Percentiles rank a stretch among this genome's conserved stretches.
Evolutionary conservation across 257 asterid genomes (phyloP).

Genomic region (Lycium barbarum): DNA sequence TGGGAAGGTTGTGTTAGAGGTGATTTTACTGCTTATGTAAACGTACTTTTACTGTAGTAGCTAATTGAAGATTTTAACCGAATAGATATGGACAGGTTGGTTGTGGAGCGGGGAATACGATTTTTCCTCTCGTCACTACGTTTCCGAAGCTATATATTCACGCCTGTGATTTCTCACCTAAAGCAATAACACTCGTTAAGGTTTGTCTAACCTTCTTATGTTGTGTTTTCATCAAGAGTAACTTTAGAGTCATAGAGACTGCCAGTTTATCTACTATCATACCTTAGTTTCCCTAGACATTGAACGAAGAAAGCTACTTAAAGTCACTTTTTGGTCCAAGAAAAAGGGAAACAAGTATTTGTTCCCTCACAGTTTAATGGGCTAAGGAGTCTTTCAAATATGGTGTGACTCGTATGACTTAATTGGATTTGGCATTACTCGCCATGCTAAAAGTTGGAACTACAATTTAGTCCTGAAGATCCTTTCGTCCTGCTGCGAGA

Average conservation of each 20-base stretch:
- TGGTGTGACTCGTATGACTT: not conserved
- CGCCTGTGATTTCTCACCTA: constrained; percentile 81
- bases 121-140: constrained; percentile 71
- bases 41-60: not conserved
- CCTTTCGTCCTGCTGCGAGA: no score
- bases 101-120: constrained; percentile 84
- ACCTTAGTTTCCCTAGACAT: not conserved
- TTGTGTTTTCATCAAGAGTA: not conserved
- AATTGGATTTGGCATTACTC: not conserved
- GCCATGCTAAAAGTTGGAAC: not conserved
- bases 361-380: not conserved
- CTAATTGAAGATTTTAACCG: not conserved
- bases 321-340: not conserved
- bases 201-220: constrained; percentile 42
- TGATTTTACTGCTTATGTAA: constrained; percentile 10
- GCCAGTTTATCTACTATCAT: not conserved
- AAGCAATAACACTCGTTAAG: constrained; percentile 72
- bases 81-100: constrained; percentile 59
- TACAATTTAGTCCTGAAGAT: not conserved
- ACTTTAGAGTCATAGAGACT: not conserved
- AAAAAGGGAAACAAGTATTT: not conserved
- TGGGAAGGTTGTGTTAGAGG: constrained; percentile 79
- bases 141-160: constrained; percentile 70
- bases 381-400: not conserved
- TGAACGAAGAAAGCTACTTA: not conserved